Percentiles rank a stretch among this genome's conserved stretches.
Conservation (phyloP, 2,329 filamentous ascomycete species). For the Huntiella abstrusa region DNA sequence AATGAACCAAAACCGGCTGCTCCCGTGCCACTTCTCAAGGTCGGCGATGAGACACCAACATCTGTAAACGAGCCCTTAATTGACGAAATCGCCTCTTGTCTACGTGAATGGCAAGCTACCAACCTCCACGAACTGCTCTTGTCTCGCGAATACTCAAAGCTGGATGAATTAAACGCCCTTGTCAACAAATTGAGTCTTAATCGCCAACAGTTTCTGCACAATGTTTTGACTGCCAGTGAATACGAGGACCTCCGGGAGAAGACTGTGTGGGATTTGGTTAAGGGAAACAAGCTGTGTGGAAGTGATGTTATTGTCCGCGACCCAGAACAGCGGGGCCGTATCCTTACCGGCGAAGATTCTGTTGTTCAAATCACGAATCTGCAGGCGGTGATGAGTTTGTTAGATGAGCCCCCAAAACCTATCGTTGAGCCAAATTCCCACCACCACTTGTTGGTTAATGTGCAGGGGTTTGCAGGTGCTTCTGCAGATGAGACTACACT, state of each 20-base stretch:
- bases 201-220: slow-evolving; percentile 78
- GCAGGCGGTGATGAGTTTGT: slow-evolving; percentile 88
- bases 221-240: slow-evolving; percentile 77
- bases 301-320: slow-evolving; percentile 92
- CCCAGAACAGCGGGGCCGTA: slow-evolving; percentile 60
- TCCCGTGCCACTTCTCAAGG: slow-evolving; percentile 91
- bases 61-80: slow-evolving; percentile 79
- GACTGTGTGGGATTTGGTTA: slow-evolving; percentile 89
- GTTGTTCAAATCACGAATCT: slow-evolving; percentile 78
- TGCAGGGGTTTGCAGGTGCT: slow-evolving; percentile 63
- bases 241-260: slow-evolving; percentile 63
- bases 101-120: slow-evolving; percentile 96
- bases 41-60: slow-evolving; percentile 89
- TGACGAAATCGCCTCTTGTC: slow-evolving; percentile 90
- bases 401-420: slow-evolving; percentile 61
- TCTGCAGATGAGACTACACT: slow-evolving; percentile 59
- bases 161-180: slow-evolving; percentile 66
- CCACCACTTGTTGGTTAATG: slow-evolving; percentile 66
- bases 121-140: slow-evolving; percentile 86
- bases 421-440: slow-evolving; percentile 50
- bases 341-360: slow-evolving; percentile 82
- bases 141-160: slow-evolving; percentile 56
- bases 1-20: slow-evolving; percentile 62
- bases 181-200: slow-evolving; percentile 70
- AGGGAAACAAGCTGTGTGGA: slow-evolving; percentile 82